Percentiles rank a stretch among this genome's conserved stretches.
Conservation (phyloP, 768 basidiomycete species). For the Hirschioporus abietinus region DNA sequence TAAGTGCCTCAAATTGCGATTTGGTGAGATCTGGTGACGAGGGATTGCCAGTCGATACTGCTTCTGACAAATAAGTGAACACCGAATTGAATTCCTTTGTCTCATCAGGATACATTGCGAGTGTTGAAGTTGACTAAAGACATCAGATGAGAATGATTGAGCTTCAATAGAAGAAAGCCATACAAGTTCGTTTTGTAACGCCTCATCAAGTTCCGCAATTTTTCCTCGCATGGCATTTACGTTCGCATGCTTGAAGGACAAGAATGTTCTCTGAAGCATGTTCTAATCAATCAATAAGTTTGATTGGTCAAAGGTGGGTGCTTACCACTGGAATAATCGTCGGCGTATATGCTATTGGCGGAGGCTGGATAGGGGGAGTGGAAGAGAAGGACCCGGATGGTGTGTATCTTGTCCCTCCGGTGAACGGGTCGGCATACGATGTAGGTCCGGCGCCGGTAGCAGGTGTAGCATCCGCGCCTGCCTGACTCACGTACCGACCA, state of each 20-base stretch:
- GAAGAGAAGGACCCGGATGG: conserved; percentile 31
- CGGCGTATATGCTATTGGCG: conserved; percentile 25
- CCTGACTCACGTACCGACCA: conserved; percentile 41
- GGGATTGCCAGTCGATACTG: conserved; percentile 26
- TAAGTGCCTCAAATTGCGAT: conserved; percentile 54
- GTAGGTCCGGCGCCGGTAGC: conserved; percentile 21
- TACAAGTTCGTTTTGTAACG: conserved; percentile 63
- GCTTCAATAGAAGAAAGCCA: conserved; percentile 20
- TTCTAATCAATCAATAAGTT: conserved; percentile 31
- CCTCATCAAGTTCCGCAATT: conserved; percentile 68
- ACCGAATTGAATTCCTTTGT: conserved; percentile 49
- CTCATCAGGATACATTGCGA: conserved; percentile 69
- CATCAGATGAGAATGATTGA: conserved; percentile 1
- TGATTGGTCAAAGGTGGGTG: conserved; percentile 18
- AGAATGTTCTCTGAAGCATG: conserved; percentile 44
- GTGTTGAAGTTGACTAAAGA: conserved; percentile 58
- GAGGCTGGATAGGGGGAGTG: conserved; percentile 26
- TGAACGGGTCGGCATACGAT: conserved; percentile 62
- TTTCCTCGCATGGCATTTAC: conserved; percentile 77
- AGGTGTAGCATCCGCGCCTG: background rate
- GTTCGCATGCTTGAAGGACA: conserved; percentile 83
- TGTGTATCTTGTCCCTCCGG: conserved; percentile 61
- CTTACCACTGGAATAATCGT: conserved; percentile 21
- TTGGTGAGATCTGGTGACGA: conserved; percentile 32
- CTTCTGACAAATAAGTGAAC: conserved; percentile 53